Evolutionary conservation across 306 rosid species (phyloP), one percentile per base, ranked within the genome.

Genomic region (Senna siamea): DNA sequence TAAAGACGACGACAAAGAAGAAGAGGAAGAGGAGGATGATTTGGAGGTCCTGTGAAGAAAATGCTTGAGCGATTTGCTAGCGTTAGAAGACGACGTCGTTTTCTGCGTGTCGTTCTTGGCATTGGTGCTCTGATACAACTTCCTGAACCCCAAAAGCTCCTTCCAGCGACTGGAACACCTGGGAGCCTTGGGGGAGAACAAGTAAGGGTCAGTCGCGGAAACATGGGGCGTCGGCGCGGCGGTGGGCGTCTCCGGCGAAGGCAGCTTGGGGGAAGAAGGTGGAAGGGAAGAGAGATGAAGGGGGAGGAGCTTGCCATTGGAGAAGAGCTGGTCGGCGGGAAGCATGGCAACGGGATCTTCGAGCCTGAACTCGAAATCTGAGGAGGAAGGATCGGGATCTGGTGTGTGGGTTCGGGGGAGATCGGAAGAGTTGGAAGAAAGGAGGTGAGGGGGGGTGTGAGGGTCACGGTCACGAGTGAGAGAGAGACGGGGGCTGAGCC

Each of bases 141-240:
- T 91, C 57, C 88, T 92, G 9, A 91, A 34, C 44, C 96, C 93
- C 23, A 94, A 47, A 0, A 94, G 81, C 76, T 89, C 96, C 48
- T 85, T 94, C 99, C 97, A 91, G 51, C 95, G 87, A 80, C 93
- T 88, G 1, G 98, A 89, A 51, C 97, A 94, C 26, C 96, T 83
- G 19, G 97, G 98, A 0, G 95, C 98, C 78, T 94, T 94, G 0
- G 98, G 97, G 9, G 96, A 94, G 77, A 89, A 91, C 67, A 87
- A 58, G 79, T 77, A 85, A 0, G 89, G 85, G 6, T 89, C 95
- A 0, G 86, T 5, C 9, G 68, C n/a, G 9, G 83, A 46, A 9
- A 62, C 11, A 4, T 83, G 83, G 1, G 41, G 17, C 55, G 83
- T 51, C 71, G 85, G 80, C 70, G 50, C 51, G 13, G 56, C 22